Base-by-base conservation (phyloP, 179 eudicot genomes). In the Heliamphora pulchella region DNA sequence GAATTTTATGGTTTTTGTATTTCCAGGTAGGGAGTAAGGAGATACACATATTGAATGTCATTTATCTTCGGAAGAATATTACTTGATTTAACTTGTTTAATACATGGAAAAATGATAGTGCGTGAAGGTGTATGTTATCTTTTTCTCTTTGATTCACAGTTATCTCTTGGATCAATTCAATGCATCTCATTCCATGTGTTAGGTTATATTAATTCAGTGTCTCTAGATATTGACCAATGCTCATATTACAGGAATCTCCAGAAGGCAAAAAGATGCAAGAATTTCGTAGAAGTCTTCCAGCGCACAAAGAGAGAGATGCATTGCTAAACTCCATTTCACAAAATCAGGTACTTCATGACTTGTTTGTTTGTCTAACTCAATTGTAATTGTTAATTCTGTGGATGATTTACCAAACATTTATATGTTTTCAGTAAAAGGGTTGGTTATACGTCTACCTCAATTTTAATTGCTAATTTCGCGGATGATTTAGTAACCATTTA, bases 221-320 rank as follows among this genome's bases (percentile, higher is more conserved):
- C 10, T 74, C 47, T 5, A 72, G 1, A 54, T 71, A 53, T 75
- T 82, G 83, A 79, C 62, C 51, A 47, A 68, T 69, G 58, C 18
- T 70, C 74, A 8, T 81, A 5, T 71, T 80, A 31, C 76, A 95
- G 98, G 93, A 83, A 81, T 93, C 98, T 84, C 82, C 86, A 43
- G 98, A 93, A 87, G 98, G 98, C 75, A 92, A 91, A 86, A 91
- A 89, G 91, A 93, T 95, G 97, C 78, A 87, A 76, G 91, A 95
- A 81, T 86, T 93, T 78, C 97, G 98, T 20, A 87, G 83, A 84
- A 89, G 87, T 85, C 93, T 95, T 68, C 98, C 98, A 59, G 88
- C 97, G 74, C 84, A 89, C 83, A 91, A 95, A 87, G 92, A 89
- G 89, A 91, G 87, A 81, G 97, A 93, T 15, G 87, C 91, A 78